These are phyloP conservation scores for Ceratocystis colombiana DNA, from an alignment of 2,329 filamentous ascomycete genomes.

Conservation along the genomic window DNA sequence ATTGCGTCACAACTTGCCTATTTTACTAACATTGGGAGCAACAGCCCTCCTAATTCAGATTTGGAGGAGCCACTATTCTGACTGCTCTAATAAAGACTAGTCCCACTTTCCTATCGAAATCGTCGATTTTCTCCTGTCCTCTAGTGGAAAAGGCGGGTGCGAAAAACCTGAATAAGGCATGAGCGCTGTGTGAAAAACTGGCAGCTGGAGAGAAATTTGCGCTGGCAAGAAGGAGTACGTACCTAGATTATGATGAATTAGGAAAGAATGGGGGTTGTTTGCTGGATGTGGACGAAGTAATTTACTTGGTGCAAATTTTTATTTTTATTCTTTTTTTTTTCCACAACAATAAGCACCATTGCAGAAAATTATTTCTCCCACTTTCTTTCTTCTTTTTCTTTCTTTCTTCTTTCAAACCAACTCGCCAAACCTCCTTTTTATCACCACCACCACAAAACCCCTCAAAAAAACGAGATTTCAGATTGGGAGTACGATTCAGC, in stretches of 20 bases:
- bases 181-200: background rate
- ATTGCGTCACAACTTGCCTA: too few relatives aligned
- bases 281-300: slow-evolving; percentile 15
- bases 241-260: background rate
- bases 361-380: slow-evolving; percentile 33
- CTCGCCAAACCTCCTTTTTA: slow-evolving; percentile 37
- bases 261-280: slow-evolving; percentile 15
- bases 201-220: slow-evolving; percentile 1
- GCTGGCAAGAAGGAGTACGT: background rate
- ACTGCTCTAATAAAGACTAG: background rate
- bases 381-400: slow-evolving; percentile 35
- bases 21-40: too few relatives aligned
- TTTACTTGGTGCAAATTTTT: background rate
- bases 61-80: background rate
- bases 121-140: background rate
- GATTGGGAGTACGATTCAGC: slow-evolving; percentile 48
- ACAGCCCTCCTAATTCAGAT: too few relatives aligned
- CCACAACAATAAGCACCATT: slow-evolving; percentile 27
- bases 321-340: slow-evolving; percentile 15
- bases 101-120: background rate
- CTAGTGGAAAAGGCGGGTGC: slow-evolving; percentile 2
- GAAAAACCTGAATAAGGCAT: background rate
- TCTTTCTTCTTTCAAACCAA: slow-evolving; percentile 38
- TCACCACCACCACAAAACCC: slow-evolving; percentile 38
- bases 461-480: slow-evolving; percentile 38